Evolutionary conservation across 78 protist species (phyloP), one percentile per base, ranked within the genome.

Genomic region (Speleostelium caveatum): DNA sequence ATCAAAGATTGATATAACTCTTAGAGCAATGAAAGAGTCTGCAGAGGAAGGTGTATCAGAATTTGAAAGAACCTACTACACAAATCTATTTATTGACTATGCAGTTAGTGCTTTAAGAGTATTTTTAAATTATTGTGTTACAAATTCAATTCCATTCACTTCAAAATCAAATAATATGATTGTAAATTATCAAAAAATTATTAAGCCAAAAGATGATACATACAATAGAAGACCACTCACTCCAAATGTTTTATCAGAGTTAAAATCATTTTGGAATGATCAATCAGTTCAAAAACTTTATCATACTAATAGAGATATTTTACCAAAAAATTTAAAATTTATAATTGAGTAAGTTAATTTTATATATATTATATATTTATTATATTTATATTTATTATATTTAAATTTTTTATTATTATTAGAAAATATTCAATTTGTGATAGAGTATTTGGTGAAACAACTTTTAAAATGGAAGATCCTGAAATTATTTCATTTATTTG

Each of bases 241-340:
- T 30, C 36, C 71, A 4, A 2, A 8, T 4, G 30, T 24, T 8
- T 60, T 69, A 12, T 5, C 21, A 8, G 91, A 83, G 3, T 32
- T 83, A 42, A 67, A 60, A 69, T 56, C 66, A 30, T 51, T 83
- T 42, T 83, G 91, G 91, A 71, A 28, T 33, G 79, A 83, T 60
- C 60, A 68, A 26, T 33, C 58, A 7, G 26, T 83, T 16, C 78
- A 68, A 69, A 5, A 16, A 17, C 12, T 28, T 30, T 83, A 60
- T 74, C 30, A 19, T 21, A 58, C 53, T 30, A 59, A 36, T 24
- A 42, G 49, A 51, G 60, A 51, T 32, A 8, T 56, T 56, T 83
- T 42, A 41, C 66, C 59, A 83, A 58, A 16, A 24, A 45, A 36
- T 69, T 39, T 56, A 41, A 28, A 53, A 68, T 24, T n/a, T 26